phyloP scores from a whole-genome alignment of 768 basidiomycete species.

The Lepiota venenata region DNA sequence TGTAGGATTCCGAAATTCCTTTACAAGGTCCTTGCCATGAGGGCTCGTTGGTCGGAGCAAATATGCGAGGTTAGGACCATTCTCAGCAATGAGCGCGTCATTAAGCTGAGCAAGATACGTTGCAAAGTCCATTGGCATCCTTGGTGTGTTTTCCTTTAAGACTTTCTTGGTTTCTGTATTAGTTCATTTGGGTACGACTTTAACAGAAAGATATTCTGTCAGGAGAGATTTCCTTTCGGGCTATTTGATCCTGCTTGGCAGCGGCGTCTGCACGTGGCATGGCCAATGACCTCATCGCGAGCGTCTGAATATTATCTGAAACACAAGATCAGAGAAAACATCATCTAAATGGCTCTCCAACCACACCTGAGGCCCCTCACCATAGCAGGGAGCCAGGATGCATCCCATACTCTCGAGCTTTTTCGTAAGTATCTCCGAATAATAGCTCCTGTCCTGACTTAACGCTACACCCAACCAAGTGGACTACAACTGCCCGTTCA shows the following conservation, averaged over 20 bases:
- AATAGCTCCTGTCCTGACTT: background rate
- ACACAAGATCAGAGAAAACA: too few species aligned
- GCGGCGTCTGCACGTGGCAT: background rate
- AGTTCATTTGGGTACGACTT: too few species aligned
- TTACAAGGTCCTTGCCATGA: conserved; percentile 73
- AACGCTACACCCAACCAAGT: conserved; percentile 37
- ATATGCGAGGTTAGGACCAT: conserved; percentile 69
- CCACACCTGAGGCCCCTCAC: conserved; percentile 66
- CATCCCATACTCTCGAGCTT: conserved; percentile 78
- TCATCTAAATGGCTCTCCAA: conserved; percentile 65
- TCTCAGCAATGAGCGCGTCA: conserved; percentile 56
- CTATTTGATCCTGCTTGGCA: background rate
- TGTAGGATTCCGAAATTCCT: conserved; percentile 62
- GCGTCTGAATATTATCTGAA: too few species aligned
- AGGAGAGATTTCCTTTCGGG: background rate
- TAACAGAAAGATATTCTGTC: too few species aligned
- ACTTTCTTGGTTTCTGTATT: too few species aligned
- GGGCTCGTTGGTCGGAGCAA: conserved; percentile 74
- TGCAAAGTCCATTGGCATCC: conserved; percentile 53
- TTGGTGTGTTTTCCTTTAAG: background rate
- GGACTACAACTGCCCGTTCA: conserved; percentile 87
- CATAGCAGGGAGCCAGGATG: conserved; percentile 52
- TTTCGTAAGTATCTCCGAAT: conserved; percentile 48
- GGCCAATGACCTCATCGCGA: background rate
- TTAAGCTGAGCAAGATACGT: conserved; percentile 58